These are phyloP conservation scores for Vigna mungo DNA, from an alignment of 306 rosid species.

Conservation along the genomic window DNA sequence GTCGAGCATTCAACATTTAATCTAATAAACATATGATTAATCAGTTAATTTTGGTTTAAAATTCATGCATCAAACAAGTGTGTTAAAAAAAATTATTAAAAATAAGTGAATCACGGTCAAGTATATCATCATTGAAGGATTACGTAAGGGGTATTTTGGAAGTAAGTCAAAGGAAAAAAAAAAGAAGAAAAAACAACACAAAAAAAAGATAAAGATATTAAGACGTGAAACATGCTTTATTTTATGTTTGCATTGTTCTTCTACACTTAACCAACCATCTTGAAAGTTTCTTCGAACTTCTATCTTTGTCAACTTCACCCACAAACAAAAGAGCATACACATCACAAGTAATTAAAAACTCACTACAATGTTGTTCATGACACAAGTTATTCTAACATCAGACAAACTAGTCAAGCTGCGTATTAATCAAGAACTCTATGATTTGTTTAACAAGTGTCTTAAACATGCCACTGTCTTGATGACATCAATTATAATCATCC, in stretches of 20 bases:
- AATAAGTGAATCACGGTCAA: too few relatives aligned
- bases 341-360: background rate
- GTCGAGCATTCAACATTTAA: background rate
- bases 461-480: conserved; percentile 10
- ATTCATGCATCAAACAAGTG: too few relatives aligned
- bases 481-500: background rate
- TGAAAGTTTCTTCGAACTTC: conserved; percentile 15
- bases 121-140: background rate
- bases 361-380: background rate
- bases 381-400: background rate
- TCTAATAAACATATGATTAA: too few relatives aligned
- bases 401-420: background rate
- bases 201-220: conserved; percentile 1
- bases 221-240: conserved; percentile 16
- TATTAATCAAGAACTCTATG: background rate
- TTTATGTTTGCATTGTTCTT: background rate
- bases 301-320: background rate
- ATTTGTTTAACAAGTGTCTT: background rate
- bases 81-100: too few relatives aligned
- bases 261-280: background rate
- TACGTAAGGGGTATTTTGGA: background rate
- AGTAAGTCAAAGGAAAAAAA: background rate
- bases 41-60: too few relatives aligned
- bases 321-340: conserved; percentile 13
- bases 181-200: background rate